Conservation (phyloP, 768 basidiomycete genomes). For the Hypholoma sublateritium region DNA sequence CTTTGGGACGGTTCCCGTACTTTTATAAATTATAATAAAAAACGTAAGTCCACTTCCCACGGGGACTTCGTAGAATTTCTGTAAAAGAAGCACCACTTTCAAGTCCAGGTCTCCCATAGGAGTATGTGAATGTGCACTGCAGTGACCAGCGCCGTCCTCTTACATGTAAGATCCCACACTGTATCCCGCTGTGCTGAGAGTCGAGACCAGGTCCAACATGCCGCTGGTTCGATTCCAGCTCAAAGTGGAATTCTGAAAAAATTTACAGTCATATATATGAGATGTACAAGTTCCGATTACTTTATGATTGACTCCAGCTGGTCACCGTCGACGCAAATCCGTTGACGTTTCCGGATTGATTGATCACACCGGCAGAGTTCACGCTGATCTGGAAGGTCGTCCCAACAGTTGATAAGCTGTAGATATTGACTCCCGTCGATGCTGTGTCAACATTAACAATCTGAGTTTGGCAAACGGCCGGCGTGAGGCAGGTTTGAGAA, state of each 20-base stretch:
- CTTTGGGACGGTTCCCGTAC: too few species aligned
- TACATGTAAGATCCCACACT: too few species aligned
- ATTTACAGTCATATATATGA: not conserved
- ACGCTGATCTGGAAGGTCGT: constrained; percentile 55
- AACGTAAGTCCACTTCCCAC: not conserved
- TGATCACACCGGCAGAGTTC: constrained; percentile 43
- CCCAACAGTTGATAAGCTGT: constrained; percentile 62
- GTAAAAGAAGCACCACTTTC: not conserved
- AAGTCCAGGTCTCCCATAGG: not conserved
- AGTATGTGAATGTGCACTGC: too few species aligned
- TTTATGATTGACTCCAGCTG: constrained; percentile 39
- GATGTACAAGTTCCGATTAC: not conserved
- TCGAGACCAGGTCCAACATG: too few species aligned
- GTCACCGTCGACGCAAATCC: constrained; percentile 58
- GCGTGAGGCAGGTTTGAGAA: constrained; percentile 43
- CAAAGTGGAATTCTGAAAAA: not conserved
- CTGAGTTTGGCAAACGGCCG: constrained; percentile 54
- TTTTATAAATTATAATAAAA: too few species aligned
- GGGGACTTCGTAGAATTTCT: not conserved
- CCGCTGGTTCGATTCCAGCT: too few species aligned
- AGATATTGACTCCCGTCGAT: constrained; percentile 49
- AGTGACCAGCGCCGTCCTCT: too few species aligned
- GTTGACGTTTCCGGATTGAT: constrained; percentile 47
- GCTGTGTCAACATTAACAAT: constrained; percentile 49
- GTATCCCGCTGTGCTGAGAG: too few species aligned